Evolutionary conservation across 768 basidiomycete species (phyloP).

Genomic region (Lentinula raphanica): DNA sequence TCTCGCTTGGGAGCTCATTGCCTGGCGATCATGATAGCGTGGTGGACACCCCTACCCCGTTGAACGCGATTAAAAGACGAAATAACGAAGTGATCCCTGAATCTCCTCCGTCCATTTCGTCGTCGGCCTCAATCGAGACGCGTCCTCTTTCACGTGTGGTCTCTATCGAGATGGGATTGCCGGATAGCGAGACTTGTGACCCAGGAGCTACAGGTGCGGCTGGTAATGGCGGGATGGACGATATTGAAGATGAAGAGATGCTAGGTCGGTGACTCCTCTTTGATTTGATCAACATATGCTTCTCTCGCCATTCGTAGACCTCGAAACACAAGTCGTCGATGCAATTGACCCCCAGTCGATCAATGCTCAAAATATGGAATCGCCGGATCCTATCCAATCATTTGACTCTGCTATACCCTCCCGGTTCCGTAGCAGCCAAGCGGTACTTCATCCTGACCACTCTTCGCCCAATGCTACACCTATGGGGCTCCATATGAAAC

Average conservation of each 20-base stretch:
- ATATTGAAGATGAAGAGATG: conserved; percentile 39
- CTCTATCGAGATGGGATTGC: background rate
- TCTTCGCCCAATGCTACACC: background rate
- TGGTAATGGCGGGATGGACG: conserved; percentile 3
- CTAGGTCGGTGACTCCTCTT: conserved; percentile 29
- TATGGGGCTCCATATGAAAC: background rate
- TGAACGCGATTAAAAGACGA: background rate
- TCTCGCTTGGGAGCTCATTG: background rate
- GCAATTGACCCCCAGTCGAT: background rate
- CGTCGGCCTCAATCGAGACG: background rate
- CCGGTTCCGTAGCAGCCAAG: background rate
- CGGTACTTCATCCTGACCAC: background rate
- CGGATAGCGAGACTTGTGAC: background rate
- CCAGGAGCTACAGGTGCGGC: background rate
- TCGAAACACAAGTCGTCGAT: conserved; percentile 34
- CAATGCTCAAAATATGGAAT: conserved; percentile 17
- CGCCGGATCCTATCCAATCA: conserved; percentile 30
- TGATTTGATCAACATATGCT: background rate
- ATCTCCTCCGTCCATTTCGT: background rate
- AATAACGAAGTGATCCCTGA: background rate
- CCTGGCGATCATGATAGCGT: background rate
- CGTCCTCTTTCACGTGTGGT: background rate
- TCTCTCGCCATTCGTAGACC: conserved; percentile 21
- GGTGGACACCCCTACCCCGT: background rate
- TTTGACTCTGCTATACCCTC: conserved; percentile 21